Evolutionary conservation across 306 rosid species (phyloP).

Genomic region (Fagus sylvatica): DNA sequence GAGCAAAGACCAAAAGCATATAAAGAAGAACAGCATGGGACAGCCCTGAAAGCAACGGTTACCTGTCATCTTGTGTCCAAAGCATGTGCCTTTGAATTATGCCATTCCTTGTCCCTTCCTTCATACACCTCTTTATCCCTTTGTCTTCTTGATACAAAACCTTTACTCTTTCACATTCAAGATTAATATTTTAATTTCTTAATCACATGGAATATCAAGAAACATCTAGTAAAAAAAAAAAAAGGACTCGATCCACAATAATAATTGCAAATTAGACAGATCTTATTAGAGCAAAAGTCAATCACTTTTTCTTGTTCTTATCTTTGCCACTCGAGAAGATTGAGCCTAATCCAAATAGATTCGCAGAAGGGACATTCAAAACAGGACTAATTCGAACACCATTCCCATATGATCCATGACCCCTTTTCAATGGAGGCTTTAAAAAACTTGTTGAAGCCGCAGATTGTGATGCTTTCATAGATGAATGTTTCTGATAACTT

Average conservation of each 20-base stretch:
- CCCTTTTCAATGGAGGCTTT: conserved; percentile 76
- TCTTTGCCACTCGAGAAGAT: conserved; percentile 67
- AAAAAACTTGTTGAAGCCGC: conserved; percentile 37
- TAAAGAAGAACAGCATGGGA: conserved; percentile 34
- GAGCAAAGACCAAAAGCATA: conserved; percentile 39
- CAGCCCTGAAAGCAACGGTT: conserved; percentile 56
- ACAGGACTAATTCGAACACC: conserved; percentile 59
- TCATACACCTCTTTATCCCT: conserved; percentile 21
- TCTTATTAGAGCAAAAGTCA: background rate
- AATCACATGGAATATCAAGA: conserved; percentile 21
- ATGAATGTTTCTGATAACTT: conserved; percentile 35
- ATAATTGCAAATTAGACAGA: conserved; percentile 24
- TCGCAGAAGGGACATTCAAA: conserved; percentile 68
- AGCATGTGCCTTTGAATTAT: conserved; percentile 59
- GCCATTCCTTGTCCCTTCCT: conserved; percentile 37
- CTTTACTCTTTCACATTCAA: conserved; percentile 24
- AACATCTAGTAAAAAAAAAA: conserved; percentile 15
- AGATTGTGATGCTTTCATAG: conserved; percentile 35
- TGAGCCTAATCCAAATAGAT: conserved; percentile 69
- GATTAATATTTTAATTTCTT: conserved; percentile 27
- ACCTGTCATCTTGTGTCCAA: conserved; percentile 54
- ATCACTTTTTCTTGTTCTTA: conserved; percentile 65
- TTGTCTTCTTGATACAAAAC: conserved; percentile 33
- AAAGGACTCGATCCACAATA: conserved; percentile 25
- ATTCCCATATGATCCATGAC: conserved; percentile 50